Conservation (phyloP, 768 basidiomycete genomes). For the Agaricus sinodeliciosus region DNA sequence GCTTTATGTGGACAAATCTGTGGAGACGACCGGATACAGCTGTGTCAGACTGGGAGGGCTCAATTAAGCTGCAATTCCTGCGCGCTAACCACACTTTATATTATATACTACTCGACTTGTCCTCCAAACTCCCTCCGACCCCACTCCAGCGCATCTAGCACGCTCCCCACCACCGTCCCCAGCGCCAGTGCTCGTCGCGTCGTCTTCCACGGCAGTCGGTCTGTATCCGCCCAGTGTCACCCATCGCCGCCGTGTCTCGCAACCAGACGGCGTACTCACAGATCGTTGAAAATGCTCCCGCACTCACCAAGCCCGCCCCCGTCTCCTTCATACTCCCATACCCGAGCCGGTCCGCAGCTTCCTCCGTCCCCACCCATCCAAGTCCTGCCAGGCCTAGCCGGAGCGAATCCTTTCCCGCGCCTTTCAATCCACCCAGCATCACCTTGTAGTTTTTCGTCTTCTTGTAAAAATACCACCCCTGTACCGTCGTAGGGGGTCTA, state of each 20-base stretch:
- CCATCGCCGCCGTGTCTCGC: neutral
- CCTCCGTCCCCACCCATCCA: constrained; percentile 40
- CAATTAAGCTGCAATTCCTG: neutral
- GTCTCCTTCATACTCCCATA: constrained; percentile 38
- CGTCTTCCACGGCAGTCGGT: constrained; percentile 49
- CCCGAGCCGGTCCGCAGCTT: constrained; percentile 29
- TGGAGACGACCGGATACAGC: neutral
- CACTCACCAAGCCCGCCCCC: constrained; percentile 63
- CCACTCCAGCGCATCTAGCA: constrained; percentile 42
- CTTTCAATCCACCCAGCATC: constrained; percentile 64
- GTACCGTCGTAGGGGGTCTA: constrained; percentile 74
- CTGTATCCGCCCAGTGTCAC: constrained; percentile 24
- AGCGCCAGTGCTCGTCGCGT: constrained; percentile 41
- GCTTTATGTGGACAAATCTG: neutral
- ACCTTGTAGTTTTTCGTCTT: constrained; percentile 93
- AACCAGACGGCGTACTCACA: constrained; percentile 33
- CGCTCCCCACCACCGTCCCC: constrained; percentile 52
- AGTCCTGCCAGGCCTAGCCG: constrained; percentile 36
- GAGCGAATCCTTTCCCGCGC: constrained; percentile 51
- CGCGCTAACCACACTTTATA: neutral
- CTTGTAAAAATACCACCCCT: constrained; percentile 95
- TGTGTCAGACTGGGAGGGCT: neutral
- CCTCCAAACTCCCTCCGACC: constrained; percentile 21
- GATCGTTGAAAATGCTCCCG: constrained; percentile 46
- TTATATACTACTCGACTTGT: neutral